These are phyloP conservation scores for Apodospora peruviana DNA, from an alignment of 495 filamentous ascomycete genomes.

Conservation along the genomic window DNA sequence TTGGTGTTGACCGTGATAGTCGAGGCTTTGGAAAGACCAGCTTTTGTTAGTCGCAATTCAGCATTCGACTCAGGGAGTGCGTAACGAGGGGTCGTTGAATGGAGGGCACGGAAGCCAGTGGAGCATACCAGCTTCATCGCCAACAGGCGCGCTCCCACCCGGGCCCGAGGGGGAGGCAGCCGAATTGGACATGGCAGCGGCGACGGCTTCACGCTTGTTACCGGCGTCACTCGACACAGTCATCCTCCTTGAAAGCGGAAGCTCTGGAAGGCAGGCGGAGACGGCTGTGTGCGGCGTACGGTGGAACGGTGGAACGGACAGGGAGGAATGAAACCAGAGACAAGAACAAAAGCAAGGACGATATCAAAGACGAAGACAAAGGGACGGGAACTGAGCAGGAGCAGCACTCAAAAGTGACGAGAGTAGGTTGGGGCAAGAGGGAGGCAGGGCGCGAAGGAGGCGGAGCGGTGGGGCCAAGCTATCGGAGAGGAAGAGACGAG, in stretches of 20 bases:
- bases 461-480: too few species aligned
- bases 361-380: too few species aligned
- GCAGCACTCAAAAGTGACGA: too few species aligned
- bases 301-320: slow-evolving; percentile 7
- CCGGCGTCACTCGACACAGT: slow-evolving; percentile 25
- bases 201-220: slow-evolving; percentile 22
- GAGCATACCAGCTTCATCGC: slow-evolving; percentile 32
- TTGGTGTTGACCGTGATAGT: slow-evolving; percentile 49
- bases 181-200: slow-evolving; percentile 31
- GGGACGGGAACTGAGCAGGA: too few species aligned
- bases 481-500: slow-evolving; percentile 19
- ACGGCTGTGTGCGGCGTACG: slow-evolving; percentile 19
- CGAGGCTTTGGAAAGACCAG: slow-evolving; percentile 30
- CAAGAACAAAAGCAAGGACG: too few species aligned
- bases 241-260: slow-evolving; percentile 19
- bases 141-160: slow-evolving; percentile 16
- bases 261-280: slow-evolving; percentile 8
- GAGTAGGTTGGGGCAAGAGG: too few species aligned
- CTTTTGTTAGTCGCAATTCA: slow-evolving; percentile 12
- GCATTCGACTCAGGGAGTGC: not conserved
- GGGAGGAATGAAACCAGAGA: not conserved
- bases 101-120: not conserved
- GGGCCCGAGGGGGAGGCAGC: slow-evolving; percentile 16
- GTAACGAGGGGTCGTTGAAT: not conserved
- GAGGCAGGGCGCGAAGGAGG: too few species aligned